Evolutionary conservation across 441 rosid species (phyloP).

Genomic region (Gossypium trilobum): DNA sequence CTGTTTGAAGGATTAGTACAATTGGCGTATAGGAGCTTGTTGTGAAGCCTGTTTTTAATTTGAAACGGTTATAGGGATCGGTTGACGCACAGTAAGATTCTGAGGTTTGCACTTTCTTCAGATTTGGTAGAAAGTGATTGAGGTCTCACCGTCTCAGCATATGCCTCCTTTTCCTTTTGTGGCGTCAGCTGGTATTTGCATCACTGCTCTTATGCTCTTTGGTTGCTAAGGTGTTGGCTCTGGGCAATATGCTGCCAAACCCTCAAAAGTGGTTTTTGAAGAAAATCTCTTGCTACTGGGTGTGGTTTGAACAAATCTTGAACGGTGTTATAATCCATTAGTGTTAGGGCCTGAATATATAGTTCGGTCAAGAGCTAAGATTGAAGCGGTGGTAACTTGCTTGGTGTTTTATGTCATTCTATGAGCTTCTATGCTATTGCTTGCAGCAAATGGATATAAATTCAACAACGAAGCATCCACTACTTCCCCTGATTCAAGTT

Average conservation of each 20-base stretch:
- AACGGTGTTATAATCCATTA: background rate
- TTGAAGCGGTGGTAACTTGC: background rate
- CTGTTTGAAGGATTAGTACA: slow-evolving; percentile 12
- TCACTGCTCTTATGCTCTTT: background rate
- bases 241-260: background rate
- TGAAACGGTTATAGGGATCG: slow-evolving; percentile 9
- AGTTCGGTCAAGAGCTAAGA: background rate
- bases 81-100: background rate
- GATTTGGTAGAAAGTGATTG: background rate
- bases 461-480: background rate
- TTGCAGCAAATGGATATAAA: background rate
- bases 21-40: slow-evolving; percentile 11
- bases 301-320: no score
- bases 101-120: background rate
- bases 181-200: background rate
- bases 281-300: background rate
- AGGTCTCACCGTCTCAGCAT: background rate
- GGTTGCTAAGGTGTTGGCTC: background rate
- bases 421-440: background rate
- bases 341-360: background rate
- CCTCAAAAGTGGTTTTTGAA: background rate
- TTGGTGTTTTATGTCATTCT: background rate
- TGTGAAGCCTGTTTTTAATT: slow-evolving; percentile 9
- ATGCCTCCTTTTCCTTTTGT: background rate
- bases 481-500: background rate